Conservation (phyloP, 495 filamentous ascomycete genomes). For the Trichoderma gamsii region DNA sequence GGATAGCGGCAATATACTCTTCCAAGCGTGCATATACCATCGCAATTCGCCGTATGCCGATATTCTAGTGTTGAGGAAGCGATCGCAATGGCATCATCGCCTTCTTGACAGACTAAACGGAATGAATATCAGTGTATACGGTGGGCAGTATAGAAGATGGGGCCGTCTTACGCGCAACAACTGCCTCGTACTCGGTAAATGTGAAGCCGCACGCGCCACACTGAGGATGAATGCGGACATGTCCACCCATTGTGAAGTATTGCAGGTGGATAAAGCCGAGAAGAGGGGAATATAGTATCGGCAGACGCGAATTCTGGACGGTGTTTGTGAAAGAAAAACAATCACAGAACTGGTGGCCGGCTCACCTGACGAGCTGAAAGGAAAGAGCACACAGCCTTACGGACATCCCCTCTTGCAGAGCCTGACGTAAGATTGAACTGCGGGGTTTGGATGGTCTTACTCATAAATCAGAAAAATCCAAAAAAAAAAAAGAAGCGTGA, state of each 20-base stretch:
- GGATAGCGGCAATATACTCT: neutral
- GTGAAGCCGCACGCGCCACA: neutral
- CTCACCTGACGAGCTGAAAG: too few species aligned
- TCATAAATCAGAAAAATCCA: too few species aligned
- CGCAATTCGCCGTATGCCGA: neutral
- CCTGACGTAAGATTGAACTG: too few species aligned
- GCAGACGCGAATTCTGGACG: neutral
- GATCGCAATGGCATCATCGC: neutral
- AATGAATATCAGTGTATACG: neutral
- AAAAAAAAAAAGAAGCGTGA: too few species aligned
- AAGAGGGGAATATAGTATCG: neutral
- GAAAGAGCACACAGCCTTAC: neutral
- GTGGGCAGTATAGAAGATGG: neutral
- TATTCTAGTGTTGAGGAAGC: neutral
- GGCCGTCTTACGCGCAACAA: neutral
- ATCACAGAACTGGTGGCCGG: too few species aligned
- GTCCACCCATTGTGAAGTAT: neutral
- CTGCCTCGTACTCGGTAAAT: neutral
- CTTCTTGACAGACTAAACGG: neutral
- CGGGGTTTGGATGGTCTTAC: too few species aligned
- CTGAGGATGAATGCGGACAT: neutral
- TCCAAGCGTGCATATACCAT: neutral
- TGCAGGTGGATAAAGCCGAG: neutral
- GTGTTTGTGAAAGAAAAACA: too few species aligned
- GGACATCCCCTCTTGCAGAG: neutral